Base-by-base conservation (phyloP, 768 basidiomycete species). In the Megacollybia marginata region DNA sequence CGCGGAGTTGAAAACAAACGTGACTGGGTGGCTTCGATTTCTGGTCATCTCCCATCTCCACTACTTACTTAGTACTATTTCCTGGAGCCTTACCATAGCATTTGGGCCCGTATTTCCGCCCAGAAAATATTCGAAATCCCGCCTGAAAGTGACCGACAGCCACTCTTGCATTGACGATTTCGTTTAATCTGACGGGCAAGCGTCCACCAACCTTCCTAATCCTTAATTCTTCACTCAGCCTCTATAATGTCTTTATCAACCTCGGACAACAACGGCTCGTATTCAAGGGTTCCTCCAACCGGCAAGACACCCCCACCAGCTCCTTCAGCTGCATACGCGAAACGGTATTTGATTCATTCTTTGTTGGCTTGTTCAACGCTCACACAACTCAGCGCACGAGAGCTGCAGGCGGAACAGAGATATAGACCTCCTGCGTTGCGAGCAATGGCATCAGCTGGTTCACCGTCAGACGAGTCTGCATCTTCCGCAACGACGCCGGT, bases 161-260 rank as follows among this genome's bases (percentile, higher is more conserved):
- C 52, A 56, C 55, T 55, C 63, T 52, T 28, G 4, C 47, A 57
- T 54, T 52, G 61, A 57, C 59, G 57, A 35, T 59, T 57, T 55
- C 55, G 38, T 51, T 57, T 55, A 28, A 28, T 54, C 56, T 55
- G 59, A 56, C 62, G 65, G 59, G 60, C 64, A 64, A 62, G 59
- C 58, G 56, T 63, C 61, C 57, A 57, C 62, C 55, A 60, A 59
- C 65, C 63, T 66, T 69, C 69, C 67, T 90, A 90, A 90, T 91
- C 79, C 78, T 76, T 90, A 90, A 88, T 76, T 78, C 68, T 67
- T 71, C 72, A 68, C 72, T 71, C 67, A 75, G 72, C 66, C 64
- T 69, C 71, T 86, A 85, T 85, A 87, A 92, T 92, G 89, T 90
- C 89, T 75, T 82, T 91, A 79, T 88, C 88, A 66, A 80, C 87